Evolutionary conservation across 2,329 filamentous ascomycete species (phyloP).

Genomic region (Cercospora sp.): DNA sequence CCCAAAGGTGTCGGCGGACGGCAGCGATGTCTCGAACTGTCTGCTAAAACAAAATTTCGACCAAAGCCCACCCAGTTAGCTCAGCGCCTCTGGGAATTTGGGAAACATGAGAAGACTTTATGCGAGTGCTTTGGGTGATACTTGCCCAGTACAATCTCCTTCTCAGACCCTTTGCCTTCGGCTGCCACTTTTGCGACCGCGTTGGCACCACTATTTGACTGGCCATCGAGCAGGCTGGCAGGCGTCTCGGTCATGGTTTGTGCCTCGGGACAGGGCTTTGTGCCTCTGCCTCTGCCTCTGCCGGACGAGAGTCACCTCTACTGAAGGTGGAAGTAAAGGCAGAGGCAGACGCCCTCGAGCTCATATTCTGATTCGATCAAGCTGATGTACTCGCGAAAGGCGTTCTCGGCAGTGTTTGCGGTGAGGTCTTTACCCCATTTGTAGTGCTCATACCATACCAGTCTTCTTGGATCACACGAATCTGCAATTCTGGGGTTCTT

Average conservation of each 20-base stretch:
- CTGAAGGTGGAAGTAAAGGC: background rate
- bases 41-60: too few relatives aligned
- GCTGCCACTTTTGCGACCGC: background rate
- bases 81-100: too few relatives aligned
- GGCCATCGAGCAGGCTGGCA: background rate
- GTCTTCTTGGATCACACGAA: background rate
- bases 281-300: background rate
- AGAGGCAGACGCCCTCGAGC: background rate
- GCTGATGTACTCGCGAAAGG: background rate
- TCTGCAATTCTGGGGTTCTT: background rate
- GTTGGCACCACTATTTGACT: background rate
- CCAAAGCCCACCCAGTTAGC: too few relatives aligned
- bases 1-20: too few relatives aligned
- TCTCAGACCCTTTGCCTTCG: background rate
- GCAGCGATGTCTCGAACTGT: too few relatives aligned
- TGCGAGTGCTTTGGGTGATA: background rate
- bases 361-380: background rate
- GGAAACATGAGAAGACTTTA: too few relatives aligned
- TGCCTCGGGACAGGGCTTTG: background rate
- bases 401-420: background rate
- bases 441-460: background rate
- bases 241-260: background rate
- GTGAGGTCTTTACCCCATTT: background rate
- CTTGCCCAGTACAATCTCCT: background rate
- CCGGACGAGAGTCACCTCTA: background rate